phyloP scores from a whole-genome alignment of 257 asterid genomes.

The Echites panduratus region DNA sequence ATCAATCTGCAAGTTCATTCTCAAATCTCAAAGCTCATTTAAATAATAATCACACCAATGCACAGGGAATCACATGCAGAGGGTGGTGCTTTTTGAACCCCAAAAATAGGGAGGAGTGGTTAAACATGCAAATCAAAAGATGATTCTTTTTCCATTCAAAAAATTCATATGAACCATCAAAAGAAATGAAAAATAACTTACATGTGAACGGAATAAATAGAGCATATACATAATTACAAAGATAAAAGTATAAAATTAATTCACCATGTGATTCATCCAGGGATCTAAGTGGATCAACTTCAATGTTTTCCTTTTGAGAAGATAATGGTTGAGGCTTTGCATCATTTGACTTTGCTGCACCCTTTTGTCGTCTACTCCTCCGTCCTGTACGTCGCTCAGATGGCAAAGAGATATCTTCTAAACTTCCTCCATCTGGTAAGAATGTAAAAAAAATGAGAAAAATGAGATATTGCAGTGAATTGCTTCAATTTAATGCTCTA shows the following conservation, averaged over 20 bases:
- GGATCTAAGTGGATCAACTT: conserved; percentile 32
- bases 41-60: background rate
- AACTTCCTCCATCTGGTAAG: conserved; percentile 39
- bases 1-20: background rate
- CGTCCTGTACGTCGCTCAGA: conserved; percentile 62
- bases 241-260: conserved; percentile 27
- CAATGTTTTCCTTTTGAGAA: conserved; percentile 48
- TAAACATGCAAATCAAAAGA: background rate
- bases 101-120: background rate
- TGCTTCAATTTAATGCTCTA: background rate
- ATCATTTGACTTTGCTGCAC: conserved; percentile 36
- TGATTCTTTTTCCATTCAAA: background rate
- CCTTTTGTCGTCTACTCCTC: conserved; percentile 61
- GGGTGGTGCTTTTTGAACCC: background rate
- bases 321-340: conserved; percentile 39
- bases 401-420: conserved; percentile 40
- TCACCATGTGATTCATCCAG: conserved; percentile 39
- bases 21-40: background rate
- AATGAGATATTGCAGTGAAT: conserved; percentile 1
- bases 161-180: background rate
- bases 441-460: conserved; percentile 27
- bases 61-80: background rate
- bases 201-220: background rate
- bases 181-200: background rate
- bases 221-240: background rate